Base-by-base conservation (phyloP, 768 basidiomycete species). In the Lentinula guzmanii region DNA sequence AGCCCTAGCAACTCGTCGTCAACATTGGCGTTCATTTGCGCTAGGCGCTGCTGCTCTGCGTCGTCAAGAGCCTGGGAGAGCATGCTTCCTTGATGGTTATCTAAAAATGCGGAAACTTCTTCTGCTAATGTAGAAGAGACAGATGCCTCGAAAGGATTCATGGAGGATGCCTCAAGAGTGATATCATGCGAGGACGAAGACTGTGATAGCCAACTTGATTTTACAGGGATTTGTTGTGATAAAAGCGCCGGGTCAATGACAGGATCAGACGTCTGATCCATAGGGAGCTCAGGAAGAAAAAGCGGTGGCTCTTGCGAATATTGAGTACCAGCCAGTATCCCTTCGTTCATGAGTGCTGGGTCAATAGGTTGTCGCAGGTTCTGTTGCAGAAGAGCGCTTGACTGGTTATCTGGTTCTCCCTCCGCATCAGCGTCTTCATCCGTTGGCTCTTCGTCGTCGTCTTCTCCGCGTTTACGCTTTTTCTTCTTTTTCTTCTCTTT, bases 1-100 rank as follows among this genome's bases (percentile, higher is more conserved):
- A 98, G 77, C 15, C 89, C 92, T 21, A 78, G 70, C 51, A 93
- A 74, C 64, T 90, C 88, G 65, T 91, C 85, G 10, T 74, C 77
- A 41, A 77, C 73, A 28, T 76, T 68, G 21, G 55, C 24, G 11
- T 56, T 37, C 18, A 80, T 76, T 45, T 83, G 77, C 24, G 83
- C 80, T 21, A 82, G 77, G 24, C 88, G 83, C 53, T 84, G 78
- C 66, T 83, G 75, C 42, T 91, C 86, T 0, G 80, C 87, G 68
- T 88, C 86, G 55, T 89, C 80, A 9, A 93, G 77, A 15, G 90
- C 88, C 18, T 78, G 76, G 5, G 77, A 72, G 8, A 91, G 75
- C 70, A 80, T 70, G n/a, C 79, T 70, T 13, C 88, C 86, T 68
- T 87, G 83, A 15, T 82, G 72, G 57, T 83, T 86, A 60, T 80